A percentile compares a stretch with the other conserved stretches of the same genome.
Conservation (phyloP, 2,329 filamentous ascomycete species). For the Microsporum canis region DNA sequence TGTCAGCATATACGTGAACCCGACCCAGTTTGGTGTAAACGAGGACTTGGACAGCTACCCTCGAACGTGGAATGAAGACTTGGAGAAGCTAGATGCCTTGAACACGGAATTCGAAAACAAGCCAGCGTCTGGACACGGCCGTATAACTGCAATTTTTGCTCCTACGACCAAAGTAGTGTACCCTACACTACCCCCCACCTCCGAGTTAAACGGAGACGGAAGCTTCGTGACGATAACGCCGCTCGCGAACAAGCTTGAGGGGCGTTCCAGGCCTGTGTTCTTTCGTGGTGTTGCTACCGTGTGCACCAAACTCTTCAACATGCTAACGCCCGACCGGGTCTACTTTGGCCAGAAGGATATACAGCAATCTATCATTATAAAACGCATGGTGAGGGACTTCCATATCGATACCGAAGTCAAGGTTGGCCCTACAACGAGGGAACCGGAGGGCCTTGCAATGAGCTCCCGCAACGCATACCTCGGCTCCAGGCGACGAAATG, state of each 20-base stretch:
- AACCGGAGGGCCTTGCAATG: slow-evolving; percentile 71
- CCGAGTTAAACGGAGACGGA: slow-evolving; percentile 63
- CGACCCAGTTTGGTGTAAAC: slow-evolving; percentile 81
- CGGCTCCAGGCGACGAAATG: slow-evolving; percentile 57
- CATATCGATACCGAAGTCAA: slow-evolving; percentile 64
- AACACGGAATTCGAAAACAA: slow-evolving; percentile 58
- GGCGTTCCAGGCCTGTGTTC: slow-evolving; percentile 77
- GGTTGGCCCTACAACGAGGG: slow-evolving; percentile 63
- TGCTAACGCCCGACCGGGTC: slow-evolving; percentile 62
- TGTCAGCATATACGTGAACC: slow-evolving; percentile 90
- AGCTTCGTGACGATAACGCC: slow-evolving; percentile 90
- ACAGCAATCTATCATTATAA: slow-evolving; percentile 87
- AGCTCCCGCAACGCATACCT: slow-evolving; percentile 93
- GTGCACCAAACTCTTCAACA: slow-evolving; percentile 87
- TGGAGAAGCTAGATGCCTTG: slow-evolving; percentile 53
- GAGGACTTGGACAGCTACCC: slow-evolving; percentile 88
- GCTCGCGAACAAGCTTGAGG: slow-evolving; percentile 69
- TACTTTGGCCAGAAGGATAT: slow-evolving; percentile 98
- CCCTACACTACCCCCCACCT: slow-evolving; percentile 61
- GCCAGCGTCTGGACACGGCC: slow-evolving; percentile 43
- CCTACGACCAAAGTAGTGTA: slow-evolving; percentile 80
- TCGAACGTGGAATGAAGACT: slow-evolving; percentile 73
- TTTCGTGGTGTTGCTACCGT: slow-evolving; percentile 94
- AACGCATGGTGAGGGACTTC: slow-evolving; percentile 77
- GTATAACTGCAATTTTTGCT: slow-evolving; percentile 73